Evolutionary conservation across 2,329 filamentous ascomycete species (phyloP).

Genomic region (Cryphonectria nitschkei): DNA sequence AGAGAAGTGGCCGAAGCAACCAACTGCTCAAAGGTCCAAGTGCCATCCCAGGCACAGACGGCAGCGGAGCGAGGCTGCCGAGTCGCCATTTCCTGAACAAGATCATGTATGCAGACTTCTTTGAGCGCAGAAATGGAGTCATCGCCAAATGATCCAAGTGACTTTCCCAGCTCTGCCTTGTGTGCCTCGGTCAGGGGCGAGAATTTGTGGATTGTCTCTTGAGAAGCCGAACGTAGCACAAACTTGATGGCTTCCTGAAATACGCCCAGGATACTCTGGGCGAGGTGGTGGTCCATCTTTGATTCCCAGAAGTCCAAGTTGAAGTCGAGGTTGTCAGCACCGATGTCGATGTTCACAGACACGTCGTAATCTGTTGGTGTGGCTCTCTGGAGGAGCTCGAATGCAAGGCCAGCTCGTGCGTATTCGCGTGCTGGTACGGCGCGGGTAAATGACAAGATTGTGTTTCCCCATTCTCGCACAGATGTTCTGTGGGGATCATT

Average conservation of each 20-base stretch:
- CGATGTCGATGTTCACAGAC: not conserved
- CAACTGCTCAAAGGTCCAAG: not conserved
- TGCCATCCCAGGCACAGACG: not conserved
- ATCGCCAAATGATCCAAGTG: not conserved
- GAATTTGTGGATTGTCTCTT: not conserved
- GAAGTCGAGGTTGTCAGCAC: not conserved
- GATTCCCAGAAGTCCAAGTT: not conserved
- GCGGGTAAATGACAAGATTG: not conserved
- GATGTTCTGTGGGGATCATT: not conserved
- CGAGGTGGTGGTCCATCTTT: not conserved
- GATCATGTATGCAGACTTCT: not conserved
- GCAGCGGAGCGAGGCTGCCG: not conserved
- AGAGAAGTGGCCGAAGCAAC: not conserved
- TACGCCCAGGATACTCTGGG: not conserved
- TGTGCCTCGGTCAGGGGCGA: not conserved
- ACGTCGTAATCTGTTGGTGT: not conserved
- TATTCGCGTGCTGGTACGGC: not conserved
- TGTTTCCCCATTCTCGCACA: not conserved
- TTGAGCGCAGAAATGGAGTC: not conserved
- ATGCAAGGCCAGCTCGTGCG: not conserved
- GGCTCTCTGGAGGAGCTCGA: not conserved
- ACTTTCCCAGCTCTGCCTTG: not conserved
- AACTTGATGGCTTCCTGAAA: not conserved
- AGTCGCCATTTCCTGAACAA: not conserved
- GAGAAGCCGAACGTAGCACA: not conserved